Evolutionary conservation across 2,329 filamentous ascomycete genomes (phyloP), one percentile per base, ranked within the genome.

Genomic region (Trichoderma gracile): DNA sequence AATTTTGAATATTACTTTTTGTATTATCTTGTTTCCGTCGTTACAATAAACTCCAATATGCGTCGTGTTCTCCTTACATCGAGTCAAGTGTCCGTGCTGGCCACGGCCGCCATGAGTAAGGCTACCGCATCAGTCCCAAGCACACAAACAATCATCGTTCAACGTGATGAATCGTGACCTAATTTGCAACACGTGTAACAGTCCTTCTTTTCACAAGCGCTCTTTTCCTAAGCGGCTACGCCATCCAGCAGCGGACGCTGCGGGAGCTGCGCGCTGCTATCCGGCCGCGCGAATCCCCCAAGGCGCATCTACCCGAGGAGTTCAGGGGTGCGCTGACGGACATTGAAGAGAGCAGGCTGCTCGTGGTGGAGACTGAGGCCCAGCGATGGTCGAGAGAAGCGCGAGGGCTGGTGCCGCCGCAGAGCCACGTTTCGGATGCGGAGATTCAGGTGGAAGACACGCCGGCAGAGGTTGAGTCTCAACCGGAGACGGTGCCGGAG

Each of bases 211-310:
- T 92, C 77, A 96, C 93, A 3, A 76, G 88, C 43, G 85, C 93
- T 5, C 86, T 97, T 27, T 97, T 97, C 76, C 82, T 97, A 38
- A 92, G 91, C 58, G 93, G 93, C 71, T 97, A 96, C 75, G 85
- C 88, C 3, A 84, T 97, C 60, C 93, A 97, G 73, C 93, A 97
- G 76, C 87, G 92, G 71, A 95, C 92, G 0, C 86, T 97, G 5
- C 85, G 84, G 67, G 89, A 89, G 70, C 83, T 97, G 38, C 90
- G 94, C 71, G 80, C 82, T 63, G 90, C 90, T 19, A 89, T 97
- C 71, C 84, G 83, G 69, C 77, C 77, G 5, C 72, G 73, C 57
- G 73, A 81, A 67, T 79, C 78, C 1, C 81, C 82, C 6, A 79
- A 81, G 65, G 77, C 81, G 50, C 81, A 82, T 71, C 74, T 85